These are phyloP conservation scores for Zygotorulaspora mrakii DNA, from an alignment of 1,139 yeast species.

Conservation along the genomic window DNA sequence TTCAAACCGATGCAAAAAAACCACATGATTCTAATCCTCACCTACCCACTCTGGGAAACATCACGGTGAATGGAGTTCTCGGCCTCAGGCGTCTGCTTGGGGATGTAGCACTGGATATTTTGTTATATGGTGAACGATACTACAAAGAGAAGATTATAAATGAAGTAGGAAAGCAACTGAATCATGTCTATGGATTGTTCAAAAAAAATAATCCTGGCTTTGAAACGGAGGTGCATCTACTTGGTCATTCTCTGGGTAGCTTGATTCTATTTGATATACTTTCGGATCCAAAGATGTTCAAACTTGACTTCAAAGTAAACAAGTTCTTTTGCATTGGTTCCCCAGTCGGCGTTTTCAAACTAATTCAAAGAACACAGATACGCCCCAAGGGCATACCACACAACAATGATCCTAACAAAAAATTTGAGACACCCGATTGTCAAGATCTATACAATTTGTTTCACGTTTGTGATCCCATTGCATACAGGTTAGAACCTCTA, in stretches of 20 bases:
- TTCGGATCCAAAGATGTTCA: conserved; percentile 50
- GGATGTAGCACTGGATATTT: conserved; percentile 80
- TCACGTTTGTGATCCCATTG: conserved; percentile 88
- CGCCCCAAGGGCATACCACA: conserved; percentile 19
- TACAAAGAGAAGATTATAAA: conserved; percentile 60
- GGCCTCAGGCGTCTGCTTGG: conserved; percentile 76
- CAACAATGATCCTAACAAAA: conserved; percentile 5
- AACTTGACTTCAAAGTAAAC: conserved; percentile 65
- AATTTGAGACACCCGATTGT: conserved; percentile 46
- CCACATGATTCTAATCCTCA: conserved; percentile 28
- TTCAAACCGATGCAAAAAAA: conserved; percentile 45
- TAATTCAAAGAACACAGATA: conserved; percentile 58
- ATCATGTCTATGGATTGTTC: conserved; percentile 60
- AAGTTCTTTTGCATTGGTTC: conserved; percentile 82
- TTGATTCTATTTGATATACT: conserved; percentile 78
- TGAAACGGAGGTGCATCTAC: conserved; percentile 70
- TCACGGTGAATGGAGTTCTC: conserved; percentile 77
- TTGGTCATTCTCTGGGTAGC: conserved; percentile 92
- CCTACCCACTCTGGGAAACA: conserved; percentile 63
- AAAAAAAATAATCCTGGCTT: conserved; percentile 66
- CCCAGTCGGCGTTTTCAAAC: conserved; percentile 82
- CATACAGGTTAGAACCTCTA: conserved; percentile 81
- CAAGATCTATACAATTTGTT: conserved; percentile 67
- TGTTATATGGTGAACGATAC: conserved; percentile 76
- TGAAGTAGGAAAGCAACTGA: conserved; percentile 68